Evolutionary conservation across 768 basidiomycete species (phyloP).

Genomic region (Phylloporus sp.): DNA sequence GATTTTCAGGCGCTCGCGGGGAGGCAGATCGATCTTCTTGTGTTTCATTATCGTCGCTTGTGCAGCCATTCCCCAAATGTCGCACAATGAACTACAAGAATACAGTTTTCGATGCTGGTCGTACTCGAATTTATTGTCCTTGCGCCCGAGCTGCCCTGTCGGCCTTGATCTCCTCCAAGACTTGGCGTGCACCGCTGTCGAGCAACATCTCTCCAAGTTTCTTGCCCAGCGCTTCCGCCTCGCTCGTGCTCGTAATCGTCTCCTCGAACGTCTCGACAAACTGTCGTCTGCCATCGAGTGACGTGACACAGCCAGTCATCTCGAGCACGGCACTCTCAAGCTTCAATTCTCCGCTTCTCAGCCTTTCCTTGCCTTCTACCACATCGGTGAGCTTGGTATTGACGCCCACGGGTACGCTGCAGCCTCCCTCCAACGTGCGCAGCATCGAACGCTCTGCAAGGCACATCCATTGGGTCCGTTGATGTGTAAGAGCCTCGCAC

Average conservation of each 20-base stretch:
- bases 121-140: slow-evolving; percentile 30
- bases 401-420: slow-evolving; percentile 93
- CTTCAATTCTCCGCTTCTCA: slow-evolving; percentile 29
- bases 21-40: slow-evolving; percentile 46
- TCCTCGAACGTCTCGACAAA: slow-evolving; percentile 60
- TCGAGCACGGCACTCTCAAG: slow-evolving; percentile 41
- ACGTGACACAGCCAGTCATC: slow-evolving; percentile 80
- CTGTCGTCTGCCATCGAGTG: slow-evolving; percentile 66
- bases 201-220: slow-evolving; percentile 61
- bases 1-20: slow-evolving; percentile 64
- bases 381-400: slow-evolving; percentile 42
- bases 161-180: slow-evolving; percentile 78
- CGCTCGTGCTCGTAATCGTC: slow-evolving; percentile 45
- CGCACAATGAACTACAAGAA: slow-evolving; percentile 24
- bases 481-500: slow-evolving; percentile 66
- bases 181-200: slow-evolving; percentile 65
- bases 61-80: slow-evolving; percentile 9
- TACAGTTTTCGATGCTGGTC: slow-evolving; percentile 8
- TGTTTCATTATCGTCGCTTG: slow-evolving; percentile 17
- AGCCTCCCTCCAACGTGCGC: slow-evolving; percentile 91
- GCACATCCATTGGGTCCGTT: slow-evolving; percentile 71
- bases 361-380: slow-evolving; percentile 28
- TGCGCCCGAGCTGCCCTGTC: slow-evolving; percentile 51
- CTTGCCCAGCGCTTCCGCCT: slow-evolving; percentile 67
- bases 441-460: slow-evolving; percentile 85